Base-by-base conservation (phyloP, 2,329 filamentous ascomycete genomes). In the Monilinia aucupariae region DNA sequence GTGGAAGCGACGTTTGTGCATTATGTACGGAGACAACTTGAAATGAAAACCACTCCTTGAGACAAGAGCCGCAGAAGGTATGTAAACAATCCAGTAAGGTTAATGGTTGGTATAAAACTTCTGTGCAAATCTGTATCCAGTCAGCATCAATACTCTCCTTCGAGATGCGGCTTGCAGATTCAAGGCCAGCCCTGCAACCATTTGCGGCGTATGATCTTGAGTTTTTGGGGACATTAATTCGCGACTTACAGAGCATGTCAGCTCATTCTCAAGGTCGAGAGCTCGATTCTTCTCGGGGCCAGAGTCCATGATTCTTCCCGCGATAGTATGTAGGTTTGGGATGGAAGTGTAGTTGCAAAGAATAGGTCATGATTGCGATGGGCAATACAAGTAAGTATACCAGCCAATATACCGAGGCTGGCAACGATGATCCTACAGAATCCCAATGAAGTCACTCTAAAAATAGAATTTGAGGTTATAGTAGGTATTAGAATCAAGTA, bases 21-120 rank as follows among this genome's bases (percentile, higher is more conserved):
- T 68, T 71, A 56, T 68, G 70, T 53, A 65, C 62, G 12, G 68
- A 67, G 27, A 65, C 67, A 20, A 70, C 66, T 75, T 96, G 91
- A 76, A 86, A 94, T 67, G 81, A 79, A 74, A 97, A 99, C 94
- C 94, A 99, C 79, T 96, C 91, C 76, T 96, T 96, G 64, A 97
- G 76, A 74, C 94, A 99, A 47, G 90, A 89, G 67, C 92, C 94
- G 79, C 94, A 99, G 76, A 96, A 99, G 52, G 93, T 97, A 77
- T 96, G 92, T 51, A 96, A 84, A 74, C 92, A 96, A 79, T 96
- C 91, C 75, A 96, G 89, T 56, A 96, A 85, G 34, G 92, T 96
- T 67, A 96, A 82, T 41, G 92, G 92, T 75, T 96, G 90, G 77
- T 91, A 96, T 67, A 96, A 86, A 68, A 96, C 84, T 76, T 97